Conservation (phyloP, 257 asterid genomes). For the Paraleonurus japonicus region DNA sequence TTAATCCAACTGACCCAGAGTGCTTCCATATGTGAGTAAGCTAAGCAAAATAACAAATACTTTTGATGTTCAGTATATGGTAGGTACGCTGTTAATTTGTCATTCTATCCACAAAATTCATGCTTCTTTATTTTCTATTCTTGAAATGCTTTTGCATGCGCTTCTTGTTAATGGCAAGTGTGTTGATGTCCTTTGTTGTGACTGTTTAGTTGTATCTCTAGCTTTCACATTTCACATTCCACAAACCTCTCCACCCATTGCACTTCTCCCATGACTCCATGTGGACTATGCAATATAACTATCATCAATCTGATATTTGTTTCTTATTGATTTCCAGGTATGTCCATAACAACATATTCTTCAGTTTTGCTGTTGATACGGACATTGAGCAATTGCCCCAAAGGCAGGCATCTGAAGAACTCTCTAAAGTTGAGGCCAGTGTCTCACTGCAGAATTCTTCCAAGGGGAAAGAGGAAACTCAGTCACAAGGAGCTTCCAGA, state of each 20-base stretch:
- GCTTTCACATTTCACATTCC: neutral
- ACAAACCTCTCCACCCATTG: neutral
- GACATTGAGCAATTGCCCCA: slow-evolving; percentile 68
- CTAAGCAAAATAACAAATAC: neutral
- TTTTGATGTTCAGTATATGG: neutral
- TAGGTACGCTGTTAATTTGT: neutral
- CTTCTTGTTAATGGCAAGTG: neutral
- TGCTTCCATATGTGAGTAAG: slow-evolving; percentile 88
- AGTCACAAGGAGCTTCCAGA: slow-evolving; percentile 31
- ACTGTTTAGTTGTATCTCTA: slow-evolving; percentile 6
- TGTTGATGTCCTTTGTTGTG: neutral
- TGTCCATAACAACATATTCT: slow-evolving; percentile 96
- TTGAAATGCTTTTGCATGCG: neutral
- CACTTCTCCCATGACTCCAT: neutral
- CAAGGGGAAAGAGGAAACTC: slow-evolving; percentile 37
- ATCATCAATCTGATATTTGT: slow-evolving; percentile 8
- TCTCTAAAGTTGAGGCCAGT: slow-evolving; percentile 41
- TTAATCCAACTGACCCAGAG: slow-evolving; percentile 97
- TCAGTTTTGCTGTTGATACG: slow-evolving; percentile 90
- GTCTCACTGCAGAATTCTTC: slow-evolving; percentile 33
- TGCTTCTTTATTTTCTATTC: neutral
- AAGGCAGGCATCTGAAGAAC: slow-evolving; percentile 50
- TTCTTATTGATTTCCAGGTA: slow-evolving; percentile 53
- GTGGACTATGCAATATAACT: neutral
- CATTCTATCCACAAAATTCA: neutral